phyloP scores from a whole-genome alignment of 352 stramenopile genomes.

The Phytophthora quininea region DNA sequence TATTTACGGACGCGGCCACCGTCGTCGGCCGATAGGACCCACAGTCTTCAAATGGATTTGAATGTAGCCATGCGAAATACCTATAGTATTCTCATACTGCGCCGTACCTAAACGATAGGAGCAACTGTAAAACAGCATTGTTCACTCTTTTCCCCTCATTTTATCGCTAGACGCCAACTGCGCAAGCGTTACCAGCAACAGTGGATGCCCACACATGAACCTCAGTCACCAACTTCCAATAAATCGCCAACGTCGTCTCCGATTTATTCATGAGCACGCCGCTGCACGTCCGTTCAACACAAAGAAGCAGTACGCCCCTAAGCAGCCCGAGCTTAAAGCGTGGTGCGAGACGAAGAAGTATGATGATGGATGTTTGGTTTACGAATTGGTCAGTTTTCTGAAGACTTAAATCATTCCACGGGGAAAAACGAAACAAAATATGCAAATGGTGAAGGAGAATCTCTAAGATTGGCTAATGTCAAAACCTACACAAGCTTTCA shows the following conservation, averaged over 20 bases:
- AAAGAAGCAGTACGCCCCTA: background rate
- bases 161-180: background rate
- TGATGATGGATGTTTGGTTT: background rate
- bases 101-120: too few species aligned
- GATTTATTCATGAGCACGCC: background rate
- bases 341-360: background rate
- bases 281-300: background rate
- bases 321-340: background rate
- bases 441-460: background rate
- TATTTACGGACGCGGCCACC: too few species aligned
- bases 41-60: too few species aligned
- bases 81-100: too few species aligned
- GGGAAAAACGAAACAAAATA: background rate
- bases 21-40: too few species aligned
- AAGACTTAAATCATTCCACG: background rate
- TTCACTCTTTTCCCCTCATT: background rate
- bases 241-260: background rate
- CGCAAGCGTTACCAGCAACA: background rate
- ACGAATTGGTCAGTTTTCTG: background rate
- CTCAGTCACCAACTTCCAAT: background rate
- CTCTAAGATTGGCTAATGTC: background rate
- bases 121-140: too few species aligned
- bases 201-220: background rate
- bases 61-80: too few species aligned
- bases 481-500: background rate